Conservation (phyloP, 1,284 basidiomycete species). For the Dichomitus squalens region DNA sequence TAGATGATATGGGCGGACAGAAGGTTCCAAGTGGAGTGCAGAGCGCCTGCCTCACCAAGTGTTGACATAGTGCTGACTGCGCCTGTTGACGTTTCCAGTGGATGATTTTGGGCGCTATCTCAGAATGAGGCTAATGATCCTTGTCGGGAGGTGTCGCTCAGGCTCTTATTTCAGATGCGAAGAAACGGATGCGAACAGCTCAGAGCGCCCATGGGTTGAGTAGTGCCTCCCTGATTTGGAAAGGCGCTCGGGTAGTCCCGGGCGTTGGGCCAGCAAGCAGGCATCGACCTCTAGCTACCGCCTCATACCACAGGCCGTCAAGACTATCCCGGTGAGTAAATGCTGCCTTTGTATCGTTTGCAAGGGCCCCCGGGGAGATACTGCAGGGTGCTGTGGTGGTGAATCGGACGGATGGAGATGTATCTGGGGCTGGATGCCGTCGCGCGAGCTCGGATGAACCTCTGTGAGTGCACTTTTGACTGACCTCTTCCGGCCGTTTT, state of each 20-base stretch:
- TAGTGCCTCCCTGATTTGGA: background rate
- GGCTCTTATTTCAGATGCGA: too few relatives aligned
- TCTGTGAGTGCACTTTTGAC: constrained; percentile 21
- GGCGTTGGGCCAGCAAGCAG: constrained; percentile 2
- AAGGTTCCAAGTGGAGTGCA: too few relatives aligned
- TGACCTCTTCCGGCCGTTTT: constrained; percentile 6
- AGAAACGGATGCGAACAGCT: too few relatives aligned
- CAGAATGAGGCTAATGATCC: too few relatives aligned
- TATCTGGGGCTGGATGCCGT: constrained; percentile 17
- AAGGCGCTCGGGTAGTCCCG: constrained; percentile 8
- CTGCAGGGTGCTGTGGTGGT: background rate
- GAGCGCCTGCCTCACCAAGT: too few relatives aligned
- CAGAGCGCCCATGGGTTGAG: background rate
- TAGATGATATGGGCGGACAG: too few relatives aligned
- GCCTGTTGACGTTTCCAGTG: too few relatives aligned
- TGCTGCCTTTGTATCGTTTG: constrained; percentile 9
- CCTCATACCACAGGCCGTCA: constrained; percentile 23
- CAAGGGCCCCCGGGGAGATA: background rate
- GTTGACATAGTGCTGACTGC: too few relatives aligned
- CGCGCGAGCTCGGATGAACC: constrained; percentile 16
- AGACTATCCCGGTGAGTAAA: constrained; percentile 24
- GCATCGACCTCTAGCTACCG: constrained; percentile 14
- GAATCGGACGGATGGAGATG: background rate
- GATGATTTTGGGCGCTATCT: too few relatives aligned
- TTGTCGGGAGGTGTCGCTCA: too few relatives aligned